Percentiles rank a stretch among this genome's conserved stretches.
Evolutionary conservation across 805 yeast species (phyloP).

Genomic region (Blastobotrys parvus): DNA sequence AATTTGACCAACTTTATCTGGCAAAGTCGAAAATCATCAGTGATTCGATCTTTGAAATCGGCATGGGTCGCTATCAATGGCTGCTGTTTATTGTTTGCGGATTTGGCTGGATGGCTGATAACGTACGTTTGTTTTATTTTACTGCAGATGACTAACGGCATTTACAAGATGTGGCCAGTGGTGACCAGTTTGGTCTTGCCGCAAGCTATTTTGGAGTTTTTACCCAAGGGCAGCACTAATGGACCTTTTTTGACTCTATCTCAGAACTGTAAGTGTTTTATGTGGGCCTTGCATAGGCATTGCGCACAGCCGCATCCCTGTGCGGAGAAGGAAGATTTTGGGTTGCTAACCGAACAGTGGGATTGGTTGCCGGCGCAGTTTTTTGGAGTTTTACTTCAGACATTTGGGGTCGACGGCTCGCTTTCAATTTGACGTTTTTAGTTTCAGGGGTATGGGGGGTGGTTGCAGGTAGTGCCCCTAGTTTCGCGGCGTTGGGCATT

Average conservation of each 20-base stretch:
- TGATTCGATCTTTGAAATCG: constrained; percentile 49
- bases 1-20: constrained; percentile 9
- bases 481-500: constrained; percentile 41
- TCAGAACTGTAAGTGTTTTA: constrained; percentile 24
- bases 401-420: constrained; percentile 42
- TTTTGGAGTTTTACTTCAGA: constrained; percentile 49
- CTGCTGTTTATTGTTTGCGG: constrained; percentile 43
- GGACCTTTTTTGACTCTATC: constrained; percentile 29
- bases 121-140: constrained; percentile 15
- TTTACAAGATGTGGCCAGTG: constrained; percentile 35
- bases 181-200: constrained; percentile 38
- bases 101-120: constrained; percentile 47
- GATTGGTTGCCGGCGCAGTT: constrained; percentile 42
- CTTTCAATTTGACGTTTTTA: constrained; percentile 42
- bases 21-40: constrained; percentile 26
- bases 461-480: constrained; percentile 42
- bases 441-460: constrained; percentile 43
- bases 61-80: constrained; percentile 47
- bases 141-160: no score
- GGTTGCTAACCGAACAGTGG: no score
- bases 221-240: constrained; percentile 34
- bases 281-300: neutral
- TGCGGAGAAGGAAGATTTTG: no score
- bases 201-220: constrained; percentile 40
- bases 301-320: neutral